Evolutionary conservation across 2,329 filamentous ascomycete genomes (phyloP), one percentile per base, ranked within the genome.

Genomic region (Orbilia quercus): DNA sequence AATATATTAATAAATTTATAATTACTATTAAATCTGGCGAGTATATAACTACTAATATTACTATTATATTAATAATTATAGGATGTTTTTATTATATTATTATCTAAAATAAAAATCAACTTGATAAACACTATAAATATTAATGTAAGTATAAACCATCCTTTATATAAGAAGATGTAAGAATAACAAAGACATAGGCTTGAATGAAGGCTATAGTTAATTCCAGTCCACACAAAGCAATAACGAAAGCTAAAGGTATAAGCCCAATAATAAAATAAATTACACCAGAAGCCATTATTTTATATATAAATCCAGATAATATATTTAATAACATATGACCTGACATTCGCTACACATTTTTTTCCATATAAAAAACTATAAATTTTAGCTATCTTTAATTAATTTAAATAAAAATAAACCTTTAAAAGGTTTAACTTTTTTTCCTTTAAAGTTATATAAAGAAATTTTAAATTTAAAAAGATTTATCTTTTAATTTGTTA

Each of bases 401-500:
- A 44, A 50, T 47, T 28, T 60, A 44, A 45, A 50, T 16, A 12
- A 55, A 38, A 11, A 22, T 36, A 31, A 31, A 31, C 28, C 28
- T 31, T 31, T 31, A 31, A 31, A 31, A 31, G 28, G 28, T 31
- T 31, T 31, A 31, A 31, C 28, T 31, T 9, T 31, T 5, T 31
- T 31, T 31, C 9, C 28, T 9, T 31, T 31, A 5, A 31, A 38
- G 18, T 12, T 38, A 59, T 59, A 42, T 18, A 42, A 31, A 31
- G 20, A 55, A 55, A 22, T 25, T 5, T 7, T n/a, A 42, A 14
- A 14, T 42, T 67, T 70, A 70, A 47, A 53, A 51, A 60, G 65
- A 66, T 74, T 71, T 76, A 59, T 48, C 55, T 38, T 63, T 76
- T 44, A 73, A 64, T 70, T 70, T 70, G 62, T 75, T 75, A 58